phyloP scores from a whole-genome alignment of 1,284 basidiomycete species.

The Tranzscheliella williamsii region DNA sequence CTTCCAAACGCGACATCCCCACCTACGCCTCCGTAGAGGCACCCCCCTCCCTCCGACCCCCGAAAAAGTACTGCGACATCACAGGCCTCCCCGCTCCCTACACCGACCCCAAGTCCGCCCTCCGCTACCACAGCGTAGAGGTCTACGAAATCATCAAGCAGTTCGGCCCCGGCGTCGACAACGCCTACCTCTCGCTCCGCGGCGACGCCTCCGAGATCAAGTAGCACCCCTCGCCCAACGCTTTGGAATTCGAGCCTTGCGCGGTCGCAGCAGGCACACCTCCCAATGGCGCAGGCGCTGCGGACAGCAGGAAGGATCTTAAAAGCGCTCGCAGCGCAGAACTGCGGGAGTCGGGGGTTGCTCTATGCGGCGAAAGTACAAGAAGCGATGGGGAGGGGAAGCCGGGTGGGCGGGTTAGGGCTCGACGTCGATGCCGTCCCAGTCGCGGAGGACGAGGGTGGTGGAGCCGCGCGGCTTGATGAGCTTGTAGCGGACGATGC shows the following conservation, averaged over 20 bases:
- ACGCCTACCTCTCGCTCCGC: slow-evolving; percentile 53
- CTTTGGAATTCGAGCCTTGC: too few species aligned
- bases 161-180: slow-evolving; percentile 63
- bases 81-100: slow-evolving; percentile 83
- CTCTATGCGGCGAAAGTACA: too few species aligned
- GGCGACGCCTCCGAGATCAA: slow-evolving; percentile 53
- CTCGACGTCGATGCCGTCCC: slow-evolving; percentile 10
- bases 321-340: too few species aligned
- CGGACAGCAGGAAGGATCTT: too few species aligned
- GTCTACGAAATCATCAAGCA: slow-evolving; percentile 80
- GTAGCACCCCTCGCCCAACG: slow-evolving; percentile 13
- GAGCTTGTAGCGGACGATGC: slow-evolving; percentile 40
- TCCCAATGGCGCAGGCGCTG: too few species aligned
- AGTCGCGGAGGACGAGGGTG: slow-evolving; percentile 30
- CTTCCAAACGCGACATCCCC: background rate
- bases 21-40: slow-evolving; percentile 81
- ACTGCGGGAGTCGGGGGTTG: too few species aligned
- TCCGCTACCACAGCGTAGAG: slow-evolving; percentile 82
- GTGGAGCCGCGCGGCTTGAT: slow-evolving; percentile 22
- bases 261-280: too few species aligned
- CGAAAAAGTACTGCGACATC: slow-evolving; percentile 80
- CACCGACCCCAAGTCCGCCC: slow-evolving; percentile 77
- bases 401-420: background rate
- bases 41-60: slow-evolving; percentile 77
- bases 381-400: too few species aligned